phyloP scores from a whole-genome alignment of 2,329 filamentous ascomycete species.

The Nannizziopsis arthrosporioides region DNA sequence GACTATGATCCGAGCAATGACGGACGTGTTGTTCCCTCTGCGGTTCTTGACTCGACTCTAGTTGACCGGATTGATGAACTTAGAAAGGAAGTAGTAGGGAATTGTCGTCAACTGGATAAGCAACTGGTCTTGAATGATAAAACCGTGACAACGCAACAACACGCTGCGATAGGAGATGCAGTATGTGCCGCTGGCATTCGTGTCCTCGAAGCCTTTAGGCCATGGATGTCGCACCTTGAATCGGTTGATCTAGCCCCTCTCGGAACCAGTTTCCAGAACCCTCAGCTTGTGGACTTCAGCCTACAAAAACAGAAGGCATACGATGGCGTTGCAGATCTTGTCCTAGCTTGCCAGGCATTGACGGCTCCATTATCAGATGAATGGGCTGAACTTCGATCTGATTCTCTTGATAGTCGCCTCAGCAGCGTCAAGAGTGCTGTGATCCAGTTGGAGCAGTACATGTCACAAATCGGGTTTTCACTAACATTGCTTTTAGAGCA shows the following conservation, averaged over 20 bases:
- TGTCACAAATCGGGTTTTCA: slow-evolving; percentile 77
- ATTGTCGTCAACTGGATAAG: slow-evolving; percentile 78
- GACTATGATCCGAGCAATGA: slow-evolving; percentile 72
- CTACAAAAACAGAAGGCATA: slow-evolving; percentile 88
- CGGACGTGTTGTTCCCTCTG: slow-evolving; percentile 56
- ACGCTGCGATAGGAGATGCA: slow-evolving; percentile 68
- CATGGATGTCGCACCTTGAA: slow-evolving; percentile 81
- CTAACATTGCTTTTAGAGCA: slow-evolving; percentile 78
- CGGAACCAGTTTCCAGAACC: slow-evolving; percentile 66
- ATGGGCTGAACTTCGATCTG: slow-evolving; percentile 85
- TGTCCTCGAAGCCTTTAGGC: slow-evolving; percentile 77
- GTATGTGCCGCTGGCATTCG: slow-evolving; percentile 67
- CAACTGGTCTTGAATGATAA: slow-evolving; percentile 67
- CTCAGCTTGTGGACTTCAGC: slow-evolving; percentile 75
- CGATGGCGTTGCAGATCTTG: slow-evolving; percentile 80
- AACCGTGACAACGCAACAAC: slow-evolving; percentile 64
- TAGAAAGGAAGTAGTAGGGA: slow-evolving; percentile 72
- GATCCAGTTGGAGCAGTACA: slow-evolving; percentile 71
- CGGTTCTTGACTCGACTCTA: slow-evolving; percentile 61
- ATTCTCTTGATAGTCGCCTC: slow-evolving; percentile 76
- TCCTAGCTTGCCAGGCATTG: slow-evolving; percentile 81
- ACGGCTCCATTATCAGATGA: slow-evolving; percentile 85
- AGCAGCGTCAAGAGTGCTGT: slow-evolving; percentile 67
- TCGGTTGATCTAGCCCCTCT: slow-evolving; percentile 79
- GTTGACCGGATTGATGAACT: slow-evolving; percentile 77